Evolutionary conservation across 805 yeast genomes (phyloP).

Genomic region (Ogataea methanolica): DNA sequence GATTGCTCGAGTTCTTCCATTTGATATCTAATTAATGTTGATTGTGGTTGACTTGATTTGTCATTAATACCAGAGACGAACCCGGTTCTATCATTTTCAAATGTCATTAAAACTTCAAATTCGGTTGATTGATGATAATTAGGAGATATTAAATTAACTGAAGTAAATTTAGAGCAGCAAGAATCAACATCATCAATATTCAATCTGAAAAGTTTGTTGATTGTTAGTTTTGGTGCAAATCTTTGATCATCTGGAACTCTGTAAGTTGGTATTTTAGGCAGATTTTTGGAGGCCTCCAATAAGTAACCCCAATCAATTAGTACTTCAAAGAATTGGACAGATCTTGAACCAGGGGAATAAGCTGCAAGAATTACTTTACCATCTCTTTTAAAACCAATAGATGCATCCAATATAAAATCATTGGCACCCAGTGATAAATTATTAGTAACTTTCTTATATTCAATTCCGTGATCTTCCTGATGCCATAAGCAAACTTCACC

Average conservation of each 20-base stretch:
- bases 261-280: slow-evolving; percentile 43
- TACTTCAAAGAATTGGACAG: slow-evolving; percentile 39
- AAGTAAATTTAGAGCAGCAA: slow-evolving; percentile 22
- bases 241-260: slow-evolving; percentile 44
- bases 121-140: slow-evolving; percentile 36
- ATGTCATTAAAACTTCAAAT: slow-evolving; percentile 43
- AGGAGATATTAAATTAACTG: slow-evolving; percentile 44
- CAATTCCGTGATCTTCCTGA: slow-evolving; percentile 60
- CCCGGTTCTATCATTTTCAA: slow-evolving; percentile 26
- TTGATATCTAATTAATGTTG: slow-evolving; percentile 24
- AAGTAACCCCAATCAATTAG: slow-evolving; percentile 54
- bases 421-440: slow-evolving; percentile 28
- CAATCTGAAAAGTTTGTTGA: slow-evolving; percentile 29
- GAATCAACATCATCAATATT: slow-evolving; percentile 27
- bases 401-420: slow-evolving; percentile 31
- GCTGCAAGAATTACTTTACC: slow-evolving; percentile 41
- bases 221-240: slow-evolving; percentile 35
- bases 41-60: slow-evolving; percentile 9
- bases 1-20: slow-evolving; percentile 13
- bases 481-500: slow-evolving; percentile 59
- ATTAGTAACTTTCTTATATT: slow-evolving; percentile 39
- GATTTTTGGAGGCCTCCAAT: slow-evolving; percentile 40
- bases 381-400: slow-evolving; percentile 50
- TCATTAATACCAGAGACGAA: slow-evolving; percentile 3
- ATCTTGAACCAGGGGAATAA: slow-evolving; percentile 32